phyloP scores from a whole-genome alignment of 306 rosid species.

The Trifolium subterraneum region DNA sequence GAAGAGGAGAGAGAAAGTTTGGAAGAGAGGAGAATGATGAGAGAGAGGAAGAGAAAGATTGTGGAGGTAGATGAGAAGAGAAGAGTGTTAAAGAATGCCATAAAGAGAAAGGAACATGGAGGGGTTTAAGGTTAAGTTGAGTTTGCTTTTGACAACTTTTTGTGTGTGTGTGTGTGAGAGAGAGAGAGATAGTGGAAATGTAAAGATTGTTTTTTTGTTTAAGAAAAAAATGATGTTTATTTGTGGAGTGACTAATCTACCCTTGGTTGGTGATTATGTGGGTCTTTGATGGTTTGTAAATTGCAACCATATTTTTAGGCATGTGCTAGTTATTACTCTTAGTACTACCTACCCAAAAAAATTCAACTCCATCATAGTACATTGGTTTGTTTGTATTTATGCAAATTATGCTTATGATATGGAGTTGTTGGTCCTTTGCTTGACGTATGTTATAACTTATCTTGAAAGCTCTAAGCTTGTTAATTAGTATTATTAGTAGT shows the following conservation, averaged over 20 bases:
- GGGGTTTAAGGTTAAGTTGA: conserved; percentile 42
- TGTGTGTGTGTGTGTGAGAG: not conserved
- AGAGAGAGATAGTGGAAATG: conserved; percentile 45
- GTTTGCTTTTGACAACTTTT: conserved; percentile 34
- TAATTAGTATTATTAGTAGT: conserved; percentile 25
- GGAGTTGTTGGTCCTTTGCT: conserved; percentile 54
- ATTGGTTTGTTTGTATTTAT: conserved; percentile 21
- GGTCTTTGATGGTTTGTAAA: conserved; percentile 18
- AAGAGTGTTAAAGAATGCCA: conserved; percentile 53
- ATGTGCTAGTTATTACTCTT: not conserved
- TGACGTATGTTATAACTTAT: conserved; percentile 46
- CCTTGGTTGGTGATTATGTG: conserved; percentile 57
- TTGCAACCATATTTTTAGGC: conserved; percentile 45
- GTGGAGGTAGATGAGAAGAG: not conserved
- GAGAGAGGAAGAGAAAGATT: conserved; percentile 29
- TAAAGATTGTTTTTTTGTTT: conserved; percentile 46
- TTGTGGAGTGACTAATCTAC: conserved; percentile 41
- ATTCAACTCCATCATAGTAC: not conserved
- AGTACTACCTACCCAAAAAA: too few species aligned
- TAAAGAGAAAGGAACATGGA: conserved; percentile 50
- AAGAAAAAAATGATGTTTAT: conserved; percentile 5
- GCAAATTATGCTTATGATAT: conserved; percentile 31
- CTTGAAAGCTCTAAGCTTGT: conserved; percentile 41
- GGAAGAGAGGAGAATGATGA: conserved; percentile 30
- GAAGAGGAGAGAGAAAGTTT: conserved; percentile 49